Percentiles rank a stretch among this genome's conserved stretches.
These are phyloP conservation scores for Encephalitozoon hellem DNA, from an alignment of 371 early-diverging fungal genomes.

Conservation along the genomic window DNA sequence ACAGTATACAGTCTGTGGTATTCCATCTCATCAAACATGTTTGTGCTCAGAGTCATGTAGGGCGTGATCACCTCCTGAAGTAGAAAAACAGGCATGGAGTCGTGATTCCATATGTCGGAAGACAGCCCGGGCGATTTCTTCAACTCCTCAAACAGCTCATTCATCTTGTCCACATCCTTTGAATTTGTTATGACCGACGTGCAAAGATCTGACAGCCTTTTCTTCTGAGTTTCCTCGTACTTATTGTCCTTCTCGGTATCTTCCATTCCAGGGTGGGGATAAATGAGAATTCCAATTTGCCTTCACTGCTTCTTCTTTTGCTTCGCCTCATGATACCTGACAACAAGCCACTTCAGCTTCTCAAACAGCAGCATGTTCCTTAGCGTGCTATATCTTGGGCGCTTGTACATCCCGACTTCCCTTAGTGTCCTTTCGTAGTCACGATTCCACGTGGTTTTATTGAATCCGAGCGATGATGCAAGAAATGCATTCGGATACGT, in stretches of 20 bases:
- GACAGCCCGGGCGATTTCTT: background rate
- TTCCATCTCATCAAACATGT: background rate
- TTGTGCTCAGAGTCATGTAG: constrained; percentile 33
- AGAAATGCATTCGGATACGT: constrained; percentile 43
- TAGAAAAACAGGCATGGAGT: constrained; percentile 44
- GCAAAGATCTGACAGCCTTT: constrained; percentile 1
- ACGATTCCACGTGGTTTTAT: constrained; percentile 53
- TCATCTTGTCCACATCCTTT: background rate
- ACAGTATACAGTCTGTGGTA: constrained; percentile 1
- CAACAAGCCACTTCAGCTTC: constrained; percentile 53
- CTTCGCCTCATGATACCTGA: constrained; percentile 47
- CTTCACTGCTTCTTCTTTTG: constrained; percentile 17
- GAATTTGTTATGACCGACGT: background rate
- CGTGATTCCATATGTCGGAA: background rate
- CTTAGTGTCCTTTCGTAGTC: constrained; percentile 45
- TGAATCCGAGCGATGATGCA: constrained; percentile 45
- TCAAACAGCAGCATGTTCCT: constrained; percentile 54
- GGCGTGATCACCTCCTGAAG: constrained; percentile 47
- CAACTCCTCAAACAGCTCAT: constrained; percentile 1
- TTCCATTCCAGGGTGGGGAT: background rate
- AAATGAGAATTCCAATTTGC: background rate
- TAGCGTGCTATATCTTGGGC: constrained; percentile 35
- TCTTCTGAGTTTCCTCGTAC: background rate
- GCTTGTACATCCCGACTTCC: constrained; percentile 46
- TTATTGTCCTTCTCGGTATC: background rate